Percentiles rank a stretch among this genome's conserved stretches.
Evolutionary conservation across 2,329 filamentous ascomycete species (phyloP).

Genomic region (Xylaria sp.): DNA sequence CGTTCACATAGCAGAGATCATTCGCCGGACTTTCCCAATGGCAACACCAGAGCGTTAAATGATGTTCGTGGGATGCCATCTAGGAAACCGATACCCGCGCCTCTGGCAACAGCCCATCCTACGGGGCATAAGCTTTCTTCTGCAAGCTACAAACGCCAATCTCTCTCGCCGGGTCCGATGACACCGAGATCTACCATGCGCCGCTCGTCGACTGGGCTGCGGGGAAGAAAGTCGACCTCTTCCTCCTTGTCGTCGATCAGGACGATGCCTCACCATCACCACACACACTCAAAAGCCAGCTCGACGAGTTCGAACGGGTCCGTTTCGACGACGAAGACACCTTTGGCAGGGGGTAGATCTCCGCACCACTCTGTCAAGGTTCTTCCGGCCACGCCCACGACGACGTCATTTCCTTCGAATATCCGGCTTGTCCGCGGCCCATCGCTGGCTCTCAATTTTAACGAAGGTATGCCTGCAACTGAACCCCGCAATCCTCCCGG

Average conservation of each 20-base stretch:
- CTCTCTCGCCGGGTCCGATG: slow-evolving; percentile 84
- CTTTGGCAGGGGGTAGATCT: slow-evolving; percentile 72
- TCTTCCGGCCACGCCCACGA: slow-evolving; percentile 87
- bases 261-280: slow-evolving; percentile 83
- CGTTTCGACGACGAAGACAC: slow-evolving; percentile 75
- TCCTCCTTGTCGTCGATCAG: slow-evolving; percentile 94
- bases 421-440: slow-evolving; percentile 81
- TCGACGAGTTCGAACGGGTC: slow-evolving; percentile 87
- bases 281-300: slow-evolving; percentile 92
- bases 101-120: slow-evolving; percentile 47
- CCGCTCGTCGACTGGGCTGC: slow-evolving; percentile 82
- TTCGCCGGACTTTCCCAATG: slow-evolving; percentile 64
- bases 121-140: slow-evolving; percentile 53
- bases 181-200: slow-evolving; percentile 90
- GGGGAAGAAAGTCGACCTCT: slow-evolving; percentile 94
- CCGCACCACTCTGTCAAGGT: slow-evolving; percentile 95
- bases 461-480: slow-evolving; percentile 65
- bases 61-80: slow-evolving; percentile 40
- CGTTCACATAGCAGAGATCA: slow-evolving; percentile 59
- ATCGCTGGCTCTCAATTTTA: slow-evolving; percentile 64
- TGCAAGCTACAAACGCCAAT: slow-evolving; percentile 75
- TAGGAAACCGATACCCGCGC: slow-evolving; percentile 47
- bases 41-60: slow-evolving; percentile 53
- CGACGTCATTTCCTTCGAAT: slow-evolving; percentile 80
- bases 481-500: slow-evolving; percentile 57